Evolutionary conservation across 1,284 basidiomycete species (phyloP).

Genomic region (Marasmius fiardii): DNA sequence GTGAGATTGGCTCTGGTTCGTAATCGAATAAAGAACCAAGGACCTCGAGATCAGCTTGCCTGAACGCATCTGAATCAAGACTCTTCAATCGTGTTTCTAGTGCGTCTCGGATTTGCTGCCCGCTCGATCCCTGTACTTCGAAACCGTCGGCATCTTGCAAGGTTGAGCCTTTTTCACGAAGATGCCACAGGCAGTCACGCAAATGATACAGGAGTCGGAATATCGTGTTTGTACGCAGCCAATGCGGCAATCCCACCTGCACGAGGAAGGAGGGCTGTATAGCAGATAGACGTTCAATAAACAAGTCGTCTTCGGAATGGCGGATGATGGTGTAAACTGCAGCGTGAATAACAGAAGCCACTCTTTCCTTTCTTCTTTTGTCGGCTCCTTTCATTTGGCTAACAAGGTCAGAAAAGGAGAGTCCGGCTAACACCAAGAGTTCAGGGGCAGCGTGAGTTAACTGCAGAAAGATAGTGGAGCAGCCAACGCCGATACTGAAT

Average conservation of each 20-base stretch:
- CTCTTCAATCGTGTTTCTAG: constrained; percentile 39
- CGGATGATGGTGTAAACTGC: constrained; percentile 47
- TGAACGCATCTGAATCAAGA: constrained; percentile 43
- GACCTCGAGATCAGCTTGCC: background rate
- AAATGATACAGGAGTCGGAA: constrained; percentile 75
- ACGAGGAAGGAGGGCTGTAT: constrained; percentile 79
- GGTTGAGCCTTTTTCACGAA: constrained; percentile 14
- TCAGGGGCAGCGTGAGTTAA: constrained; percentile 45
- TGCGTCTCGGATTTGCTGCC: constrained; percentile 24
- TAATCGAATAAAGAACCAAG: background rate
- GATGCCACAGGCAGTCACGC: constrained; percentile 50
- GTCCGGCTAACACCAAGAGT: constrained; percentile 33
- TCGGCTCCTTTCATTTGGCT: constrained; percentile 21
- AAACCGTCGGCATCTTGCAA: background rate
- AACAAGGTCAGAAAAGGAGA: constrained; percentile 28
- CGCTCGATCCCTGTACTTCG: background rate
- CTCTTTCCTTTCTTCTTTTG: constrained; percentile 26
- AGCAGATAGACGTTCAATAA: constrained; percentile 72
- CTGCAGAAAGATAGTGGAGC: constrained; percentile 27
- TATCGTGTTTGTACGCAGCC: constrained; percentile 56
- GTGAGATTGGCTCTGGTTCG: background rate
- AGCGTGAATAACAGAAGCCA: constrained; percentile 24
- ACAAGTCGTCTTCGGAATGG: constrained; percentile 42
- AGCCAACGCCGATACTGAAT: constrained; percentile 23
- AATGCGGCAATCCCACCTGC: constrained; percentile 64